A percentile compares a stretch with the other conserved stretches of the same genome.
Conservation (phyloP, 345 rosid species). For the Angophora floribunda region DNA sequence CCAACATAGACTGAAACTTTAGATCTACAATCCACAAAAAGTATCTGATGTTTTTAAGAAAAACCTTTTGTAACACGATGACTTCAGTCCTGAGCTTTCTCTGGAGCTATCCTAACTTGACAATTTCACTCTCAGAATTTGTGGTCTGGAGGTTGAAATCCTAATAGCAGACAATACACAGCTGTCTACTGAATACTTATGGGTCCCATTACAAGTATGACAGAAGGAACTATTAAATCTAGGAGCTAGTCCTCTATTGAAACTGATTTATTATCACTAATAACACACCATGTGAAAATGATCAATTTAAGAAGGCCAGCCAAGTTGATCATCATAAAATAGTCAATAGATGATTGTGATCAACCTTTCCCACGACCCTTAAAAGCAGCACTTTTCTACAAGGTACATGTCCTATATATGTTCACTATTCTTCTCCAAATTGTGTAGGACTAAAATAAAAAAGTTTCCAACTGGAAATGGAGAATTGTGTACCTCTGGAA, state of each 20-base stretch:
- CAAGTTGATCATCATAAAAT: background rate
- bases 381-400: background rate
- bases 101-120: background rate
- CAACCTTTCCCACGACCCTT: background rate
- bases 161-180: background rate
- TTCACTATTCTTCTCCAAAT: background rate
- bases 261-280: background rate
- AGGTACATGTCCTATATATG: background rate
- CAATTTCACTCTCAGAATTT: background rate
- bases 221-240: background rate
- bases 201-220: background rate
- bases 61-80: background rate
- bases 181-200: background rate
- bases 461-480: background rate
- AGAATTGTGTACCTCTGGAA: slow-evolving; percentile 29
- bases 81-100: background rate
- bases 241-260: background rate
- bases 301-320: background rate
- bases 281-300: background rate
- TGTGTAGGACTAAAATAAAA: background rate
- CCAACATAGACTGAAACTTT: background rate
- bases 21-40: background rate
- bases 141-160: background rate
- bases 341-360: background rate
- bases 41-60: background rate